Conservation (phyloP, 257 asterid genomes). For the Solanum lycopersicoides region DNA sequence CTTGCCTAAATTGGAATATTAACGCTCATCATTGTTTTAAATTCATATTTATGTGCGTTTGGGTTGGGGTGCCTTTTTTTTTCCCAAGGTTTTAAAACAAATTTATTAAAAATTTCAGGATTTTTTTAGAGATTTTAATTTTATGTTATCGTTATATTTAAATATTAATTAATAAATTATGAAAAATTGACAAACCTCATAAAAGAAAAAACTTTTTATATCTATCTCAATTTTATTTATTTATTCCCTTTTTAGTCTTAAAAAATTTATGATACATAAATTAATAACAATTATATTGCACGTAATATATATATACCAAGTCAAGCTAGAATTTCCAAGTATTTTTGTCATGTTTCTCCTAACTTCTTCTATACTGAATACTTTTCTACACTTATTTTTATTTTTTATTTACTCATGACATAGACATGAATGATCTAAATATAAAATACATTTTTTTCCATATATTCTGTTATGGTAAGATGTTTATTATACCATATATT, state of each 20-base stretch:
- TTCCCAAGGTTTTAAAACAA: background rate
- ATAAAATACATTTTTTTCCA: background rate
- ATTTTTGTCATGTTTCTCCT: slow-evolving; percentile 24
- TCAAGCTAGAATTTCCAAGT: background rate
- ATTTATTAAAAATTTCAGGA: background rate
- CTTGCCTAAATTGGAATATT: background rate
- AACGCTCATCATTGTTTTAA: background rate
- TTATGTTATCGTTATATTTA: background rate
- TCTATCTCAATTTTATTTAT: background rate
- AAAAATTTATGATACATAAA: background rate
- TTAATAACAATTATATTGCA: background rate
- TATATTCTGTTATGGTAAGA: background rate
- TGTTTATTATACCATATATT: background rate
- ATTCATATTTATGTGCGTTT: background rate
- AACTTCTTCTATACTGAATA: slow-evolving; percentile 10
- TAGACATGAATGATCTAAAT: background rate
- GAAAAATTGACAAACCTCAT: background rate
- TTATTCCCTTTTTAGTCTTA: background rate
- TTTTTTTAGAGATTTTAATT: background rate
- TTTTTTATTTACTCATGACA: background rate
- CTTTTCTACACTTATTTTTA: background rate
- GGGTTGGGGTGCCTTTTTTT: background rate
- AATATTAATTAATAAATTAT: background rate
- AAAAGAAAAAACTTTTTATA: background rate
- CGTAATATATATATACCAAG: background rate